Evolutionary conservation across 768 basidiomycete genomes (phyloP).

Genomic region (Gelatoporia subvermispora): DNA sequence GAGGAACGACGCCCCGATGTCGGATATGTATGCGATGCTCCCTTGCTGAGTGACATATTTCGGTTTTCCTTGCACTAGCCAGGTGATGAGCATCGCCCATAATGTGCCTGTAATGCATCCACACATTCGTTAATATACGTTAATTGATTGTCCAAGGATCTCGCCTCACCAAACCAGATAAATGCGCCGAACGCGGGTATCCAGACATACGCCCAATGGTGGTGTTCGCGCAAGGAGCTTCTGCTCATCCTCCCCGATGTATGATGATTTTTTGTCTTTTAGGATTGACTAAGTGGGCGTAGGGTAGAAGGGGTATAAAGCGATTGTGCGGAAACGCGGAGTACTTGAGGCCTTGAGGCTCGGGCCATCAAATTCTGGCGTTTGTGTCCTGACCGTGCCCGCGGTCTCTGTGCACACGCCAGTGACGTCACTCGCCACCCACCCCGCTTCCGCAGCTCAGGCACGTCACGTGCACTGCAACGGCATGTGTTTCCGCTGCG

Average conservation of each 20-base stretch:
- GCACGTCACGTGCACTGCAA: too few relatives aligned
- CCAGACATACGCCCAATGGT: conserved; percentile 61
- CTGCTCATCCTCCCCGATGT: too few relatives aligned
- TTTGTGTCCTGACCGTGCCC: too few relatives aligned
- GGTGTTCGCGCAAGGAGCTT: conserved; percentile 16
- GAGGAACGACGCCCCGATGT: conserved; percentile 66
- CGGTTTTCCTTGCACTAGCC: conserved; percentile 62
- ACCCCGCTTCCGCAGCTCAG: too few relatives aligned
- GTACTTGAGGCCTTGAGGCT: too few relatives aligned
- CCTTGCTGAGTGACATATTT: conserved; percentile 52
- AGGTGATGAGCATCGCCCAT: conserved; percentile 66
- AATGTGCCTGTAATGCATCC: conserved; percentile 40
- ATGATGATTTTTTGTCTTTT: too few relatives aligned
- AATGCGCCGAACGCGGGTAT: conserved; percentile 55
- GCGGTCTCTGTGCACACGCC: too few relatives aligned
- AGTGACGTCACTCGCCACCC: too few relatives aligned
- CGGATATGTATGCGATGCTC: conserved; percentile 69
- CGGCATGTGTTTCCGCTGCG: conserved; percentile 4
- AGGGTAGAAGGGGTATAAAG: too few relatives aligned
- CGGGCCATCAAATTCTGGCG: too few relatives aligned
- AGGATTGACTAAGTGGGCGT: too few relatives aligned
- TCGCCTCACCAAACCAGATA: conserved; percentile 57
- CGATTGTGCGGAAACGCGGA: too few relatives aligned
- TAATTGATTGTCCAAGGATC: neutral
- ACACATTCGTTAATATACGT: neutral